A percentile compares a stretch with the other conserved stretches of the same genome.
These are phyloP conservation scores for Paraconiothyrium sp. DNA, from an alignment of 2,329 filamentous ascomycete genomes.

Conservation along the genomic window DNA sequence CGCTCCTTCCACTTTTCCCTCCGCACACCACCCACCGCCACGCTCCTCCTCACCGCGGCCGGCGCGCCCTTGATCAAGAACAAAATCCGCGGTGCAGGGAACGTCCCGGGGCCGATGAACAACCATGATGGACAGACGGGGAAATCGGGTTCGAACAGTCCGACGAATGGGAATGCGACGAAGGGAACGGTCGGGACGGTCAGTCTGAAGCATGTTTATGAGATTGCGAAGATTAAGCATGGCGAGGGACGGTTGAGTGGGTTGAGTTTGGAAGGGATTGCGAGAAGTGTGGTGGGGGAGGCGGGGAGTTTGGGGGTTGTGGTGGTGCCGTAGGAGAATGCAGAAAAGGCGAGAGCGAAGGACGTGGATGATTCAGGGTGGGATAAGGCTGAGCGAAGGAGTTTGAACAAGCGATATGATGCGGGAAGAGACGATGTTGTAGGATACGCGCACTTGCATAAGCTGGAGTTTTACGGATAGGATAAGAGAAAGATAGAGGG, in stretches of 20 bases:
- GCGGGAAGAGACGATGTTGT: not conserved
- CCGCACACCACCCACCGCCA: slow-evolving; percentile 93
- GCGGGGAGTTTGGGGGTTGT: slow-evolving; percentile 61
- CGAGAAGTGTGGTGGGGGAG: slow-evolving; percentile 73
- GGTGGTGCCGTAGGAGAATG: slow-evolving; percentile 57
- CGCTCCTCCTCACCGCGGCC: slow-evolving; percentile 84
- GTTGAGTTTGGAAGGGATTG: slow-evolving; percentile 84
- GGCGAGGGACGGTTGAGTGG: slow-evolving; percentile 61
- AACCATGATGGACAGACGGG: slow-evolving; percentile 51
- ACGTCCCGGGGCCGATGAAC: slow-evolving; percentile 57
- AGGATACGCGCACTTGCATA: slow-evolving; percentile 7
- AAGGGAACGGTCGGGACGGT: slow-evolving; percentile 83
- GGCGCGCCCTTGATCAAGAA: slow-evolving; percentile 78
- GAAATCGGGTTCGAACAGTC: slow-evolving; percentile 41
- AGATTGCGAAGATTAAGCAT: slow-evolving; percentile 96
- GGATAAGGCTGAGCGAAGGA: not conserved
- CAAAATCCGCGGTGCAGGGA: slow-evolving; percentile 75
- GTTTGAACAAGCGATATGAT: too few relatives aligned
- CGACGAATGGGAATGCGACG: slow-evolving; percentile 66
- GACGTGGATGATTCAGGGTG: not conserved
- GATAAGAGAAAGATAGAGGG: not conserved
- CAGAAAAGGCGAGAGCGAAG: not conserved
- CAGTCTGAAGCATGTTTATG: slow-evolving; percentile 94
- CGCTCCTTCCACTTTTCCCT: slow-evolving; percentile 93
- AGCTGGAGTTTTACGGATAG: not conserved